Evolutionary conservation across 73 alveolate genomes (phyloP).

Genomic region (Paramecium biaurelia): DNA sequence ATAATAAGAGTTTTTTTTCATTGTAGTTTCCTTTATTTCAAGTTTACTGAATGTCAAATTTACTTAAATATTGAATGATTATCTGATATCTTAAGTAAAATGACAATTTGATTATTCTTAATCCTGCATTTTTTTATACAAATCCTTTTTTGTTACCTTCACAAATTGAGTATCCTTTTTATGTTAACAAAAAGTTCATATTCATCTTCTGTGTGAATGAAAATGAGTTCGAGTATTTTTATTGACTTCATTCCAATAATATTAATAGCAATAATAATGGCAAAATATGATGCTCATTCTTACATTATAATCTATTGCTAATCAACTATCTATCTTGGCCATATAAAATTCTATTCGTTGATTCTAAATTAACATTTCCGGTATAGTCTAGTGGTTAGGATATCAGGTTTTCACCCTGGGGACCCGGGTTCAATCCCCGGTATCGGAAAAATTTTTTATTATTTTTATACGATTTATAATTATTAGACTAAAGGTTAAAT

Average conservation of each 20-base stretch:
- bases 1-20: not conserved
- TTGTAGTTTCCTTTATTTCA: not conserved
- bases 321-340: not conserved
- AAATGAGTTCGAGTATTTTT: not conserved
- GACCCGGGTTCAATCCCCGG: conserved; percentile 62
- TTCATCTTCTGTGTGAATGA: too few relatives aligned
- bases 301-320: not conserved
- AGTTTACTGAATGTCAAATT: not conserved
- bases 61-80: not conserved
- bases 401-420: conserved; percentile 60
- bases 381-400: conserved; percentile 58
- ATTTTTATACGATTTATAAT: not conserved
- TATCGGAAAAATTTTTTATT: conserved; percentile 42
- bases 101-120: not conserved
- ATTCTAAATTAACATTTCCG: conserved; percentile 15
- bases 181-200: not conserved
- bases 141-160: not conserved
- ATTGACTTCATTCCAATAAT: not conserved
- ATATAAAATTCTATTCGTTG: not conserved
- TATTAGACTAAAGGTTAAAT: not conserved
- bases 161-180: not conserved
- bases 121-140: not conserved
- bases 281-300: not conserved
- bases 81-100: not conserved
- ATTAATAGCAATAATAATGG: not conserved